A percentile compares a stretch with the other conserved stretches of the same genome.
Conservation (phyloP, 768 basidiomycete genomes). For the Macrolepiota fuliginosa region DNA sequence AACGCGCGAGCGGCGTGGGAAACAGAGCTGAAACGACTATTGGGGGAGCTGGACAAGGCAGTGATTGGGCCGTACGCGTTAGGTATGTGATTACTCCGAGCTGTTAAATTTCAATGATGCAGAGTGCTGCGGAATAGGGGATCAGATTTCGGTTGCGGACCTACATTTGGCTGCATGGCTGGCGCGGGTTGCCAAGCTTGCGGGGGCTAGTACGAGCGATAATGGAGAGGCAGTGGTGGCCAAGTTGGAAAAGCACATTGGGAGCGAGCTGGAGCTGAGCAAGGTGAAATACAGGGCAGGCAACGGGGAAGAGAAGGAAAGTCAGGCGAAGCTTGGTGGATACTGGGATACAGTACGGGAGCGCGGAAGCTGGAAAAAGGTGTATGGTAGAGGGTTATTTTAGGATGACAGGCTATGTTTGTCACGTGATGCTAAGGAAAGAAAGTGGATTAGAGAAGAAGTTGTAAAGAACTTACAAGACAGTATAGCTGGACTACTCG, state of each 20-base stretch:
- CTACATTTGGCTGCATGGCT: slow-evolving; percentile 81
- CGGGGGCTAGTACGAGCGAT: slow-evolving; percentile 50
- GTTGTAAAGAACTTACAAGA: too few species aligned
- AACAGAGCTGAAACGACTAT: slow-evolving; percentile 38
- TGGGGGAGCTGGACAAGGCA: slow-evolving; percentile 50
- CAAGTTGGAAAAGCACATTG: slow-evolving; percentile 53
- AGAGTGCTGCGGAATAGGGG: slow-evolving; percentile 45
- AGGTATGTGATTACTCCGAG: slow-evolving; percentile 40
- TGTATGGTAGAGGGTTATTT: slow-evolving; percentile 50
- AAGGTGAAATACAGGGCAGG: slow-evolving; percentile 38
- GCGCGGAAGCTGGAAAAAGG: slow-evolving; percentile 69
- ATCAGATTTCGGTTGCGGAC: slow-evolving; percentile 81
- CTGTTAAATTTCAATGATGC: background rate
- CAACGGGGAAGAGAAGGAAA: too few species aligned
- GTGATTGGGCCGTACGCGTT: slow-evolving; percentile 63
- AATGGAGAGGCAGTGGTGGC: slow-evolving; percentile 48
- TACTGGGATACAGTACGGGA: slow-evolving; percentile 73
- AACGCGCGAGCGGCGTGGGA: slow-evolving; percentile 55
- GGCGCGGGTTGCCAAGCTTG: slow-evolving; percentile 52
- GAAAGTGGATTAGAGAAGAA: too few species aligned
- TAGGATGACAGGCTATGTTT: slow-evolving; percentile 20
- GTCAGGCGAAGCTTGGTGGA: slow-evolving; percentile 58
- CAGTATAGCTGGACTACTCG: too few species aligned
- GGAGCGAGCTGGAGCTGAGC: slow-evolving; percentile 40
- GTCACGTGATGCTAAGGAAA: background rate